Evolutionary conservation across 176 grass and related monocot genomes (phyloP).

Genomic region (Triticum dicoccoides): DNA sequence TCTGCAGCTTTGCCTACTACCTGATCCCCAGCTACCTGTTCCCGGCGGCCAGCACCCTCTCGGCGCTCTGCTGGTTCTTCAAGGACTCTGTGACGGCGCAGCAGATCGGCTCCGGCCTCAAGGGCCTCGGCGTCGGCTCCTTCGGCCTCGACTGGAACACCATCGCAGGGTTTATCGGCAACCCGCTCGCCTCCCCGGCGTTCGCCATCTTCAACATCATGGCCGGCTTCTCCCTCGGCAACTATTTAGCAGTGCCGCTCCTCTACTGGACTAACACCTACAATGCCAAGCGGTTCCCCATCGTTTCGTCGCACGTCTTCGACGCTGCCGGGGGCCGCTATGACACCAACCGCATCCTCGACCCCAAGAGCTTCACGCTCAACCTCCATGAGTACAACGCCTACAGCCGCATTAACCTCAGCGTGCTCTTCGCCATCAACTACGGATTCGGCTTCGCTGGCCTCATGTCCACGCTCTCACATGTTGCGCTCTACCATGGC

Average conservation of each 20-base stretch:
- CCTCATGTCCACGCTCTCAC: slow-evolving; percentile 62
- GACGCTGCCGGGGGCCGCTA: slow-evolving; percentile 35
- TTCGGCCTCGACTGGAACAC: slow-evolving; percentile 81
- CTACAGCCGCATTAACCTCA: slow-evolving; percentile 62
- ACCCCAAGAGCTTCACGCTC: neutral
- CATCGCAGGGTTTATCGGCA: slow-evolving; percentile 72
- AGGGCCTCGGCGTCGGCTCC: slow-evolving; percentile 68
- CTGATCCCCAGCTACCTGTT: slow-evolving; percentile 86
- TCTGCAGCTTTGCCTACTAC: slow-evolving; percentile 85
- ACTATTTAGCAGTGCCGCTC: slow-evolving; percentile 56
- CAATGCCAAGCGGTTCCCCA: slow-evolving; percentile 73
- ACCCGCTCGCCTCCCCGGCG: slow-evolving; percentile 86
- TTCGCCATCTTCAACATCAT: slow-evolving; percentile 80
- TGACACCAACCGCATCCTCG: slow-evolving; percentile 12
- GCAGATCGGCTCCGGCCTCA: slow-evolving; percentile 88
- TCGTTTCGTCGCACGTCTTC: slow-evolving; percentile 81
- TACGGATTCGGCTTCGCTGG: slow-evolving; percentile 84
- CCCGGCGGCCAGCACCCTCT: slow-evolving; percentile 79
- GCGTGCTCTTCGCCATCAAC: slow-evolving; percentile 74
- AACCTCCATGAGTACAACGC: slow-evolving; percentile 49
- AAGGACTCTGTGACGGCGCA: slow-evolving; percentile 63
- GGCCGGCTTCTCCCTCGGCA: neutral
- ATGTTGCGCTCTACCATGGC: slow-evolving; percentile 12
- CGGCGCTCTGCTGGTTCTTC: slow-evolving; percentile 83
- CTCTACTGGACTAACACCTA: slow-evolving; percentile 77